These are phyloP conservation scores for Mucor circinelloides DNA, from an alignment of 371 early-diverging fungal species.

Conservation along the genomic window DNA sequence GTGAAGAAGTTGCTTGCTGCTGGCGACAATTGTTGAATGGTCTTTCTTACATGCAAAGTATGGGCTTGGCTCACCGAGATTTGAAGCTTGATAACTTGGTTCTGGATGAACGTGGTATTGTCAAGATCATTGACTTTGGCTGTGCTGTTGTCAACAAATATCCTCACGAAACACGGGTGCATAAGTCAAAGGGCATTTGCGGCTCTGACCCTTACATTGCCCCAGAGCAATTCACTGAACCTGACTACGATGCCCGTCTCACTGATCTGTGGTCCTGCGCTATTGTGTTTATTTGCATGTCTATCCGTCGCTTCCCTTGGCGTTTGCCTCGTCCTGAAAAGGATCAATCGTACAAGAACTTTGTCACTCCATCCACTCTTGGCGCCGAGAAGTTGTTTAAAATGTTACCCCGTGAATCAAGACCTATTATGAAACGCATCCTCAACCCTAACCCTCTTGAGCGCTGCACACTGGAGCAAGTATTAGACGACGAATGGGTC, in stretches of 20 bases:
- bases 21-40: constrained; percentile 76
- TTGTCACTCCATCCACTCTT: constrained; percentile 25
- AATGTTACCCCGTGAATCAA: constrained; percentile 47
- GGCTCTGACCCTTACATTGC: constrained; percentile 67
- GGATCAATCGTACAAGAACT: constrained; percentile 52
- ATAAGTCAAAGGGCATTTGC: constrained; percentile 38
- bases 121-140: constrained; percentile 96
- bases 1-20: constrained; percentile 64
- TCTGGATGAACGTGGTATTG: constrained; percentile 62
- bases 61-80: constrained; percentile 87
- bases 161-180: constrained; percentile 55
- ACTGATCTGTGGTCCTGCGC: constrained; percentile 77
- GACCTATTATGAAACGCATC: constrained; percentile 45
- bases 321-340: constrained; percentile 42
- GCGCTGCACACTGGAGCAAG: constrained; percentile 48
- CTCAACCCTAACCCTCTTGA: constrained; percentile 52
- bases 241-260: constrained; percentile 58
- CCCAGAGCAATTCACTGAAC: constrained; percentile 54
- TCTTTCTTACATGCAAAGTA: constrained; percentile 66
- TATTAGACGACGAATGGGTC: constrained; percentile 58
- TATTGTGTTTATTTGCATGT: constrained; percentile 73
- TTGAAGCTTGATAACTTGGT: constrained; percentile 86
- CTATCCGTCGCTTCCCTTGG: constrained; percentile 72
- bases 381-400: constrained; percentile 51
- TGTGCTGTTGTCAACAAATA: constrained; percentile 75